Conservation (phyloP, 257 asterid species). For the Plantago major region DNA sequence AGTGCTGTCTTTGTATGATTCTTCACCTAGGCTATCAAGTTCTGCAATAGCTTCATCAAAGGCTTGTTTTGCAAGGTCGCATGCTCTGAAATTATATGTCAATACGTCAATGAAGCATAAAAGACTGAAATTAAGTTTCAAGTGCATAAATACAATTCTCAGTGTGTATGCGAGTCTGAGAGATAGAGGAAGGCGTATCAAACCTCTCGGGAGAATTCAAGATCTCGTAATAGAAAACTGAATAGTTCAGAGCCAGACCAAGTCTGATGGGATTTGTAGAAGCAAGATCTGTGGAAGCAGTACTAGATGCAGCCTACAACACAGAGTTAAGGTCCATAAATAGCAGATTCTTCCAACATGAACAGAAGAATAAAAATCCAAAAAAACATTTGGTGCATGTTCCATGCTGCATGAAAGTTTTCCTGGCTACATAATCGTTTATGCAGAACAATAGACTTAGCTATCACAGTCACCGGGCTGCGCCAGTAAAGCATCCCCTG, state of each 20-base stretch:
- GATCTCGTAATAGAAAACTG: slow-evolving; percentile 84
- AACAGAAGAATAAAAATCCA: slow-evolving; percentile 9
- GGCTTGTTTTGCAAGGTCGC: slow-evolving; percentile 93
- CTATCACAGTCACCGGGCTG: slow-evolving; percentile 7
- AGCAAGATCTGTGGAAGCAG: slow-evolving; percentile 66
- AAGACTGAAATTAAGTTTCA: not conserved
- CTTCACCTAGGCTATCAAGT: slow-evolving; percentile 84
- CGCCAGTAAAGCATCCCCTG: too few species aligned
- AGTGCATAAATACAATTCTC: not conserved
- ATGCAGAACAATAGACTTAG: not conserved
- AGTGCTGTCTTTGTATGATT: slow-evolving; percentile 92
- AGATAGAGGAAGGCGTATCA: too few species aligned
- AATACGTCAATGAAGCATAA: not conserved
- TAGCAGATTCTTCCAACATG: slow-evolving; percentile 5
- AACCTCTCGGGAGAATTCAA: slow-evolving; percentile 87
- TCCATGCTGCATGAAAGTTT: too few species aligned
- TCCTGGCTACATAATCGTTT: too few species aligned
- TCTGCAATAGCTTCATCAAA: slow-evolving; percentile 94
- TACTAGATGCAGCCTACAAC: slow-evolving; percentile 59
- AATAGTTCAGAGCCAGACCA: slow-evolving; percentile 88
- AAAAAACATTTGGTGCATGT: not conserved
- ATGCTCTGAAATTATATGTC: slow-evolving; percentile 50
- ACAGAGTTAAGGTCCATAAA: not conserved
- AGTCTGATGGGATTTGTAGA: slow-evolving; percentile 88
- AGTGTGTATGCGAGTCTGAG: too few species aligned